Evolutionary conservation across 768 basidiomycete species (phyloP), one percentile per base, ranked within the genome.

Genomic region (Lactarius pseudohatsudake): DNA sequence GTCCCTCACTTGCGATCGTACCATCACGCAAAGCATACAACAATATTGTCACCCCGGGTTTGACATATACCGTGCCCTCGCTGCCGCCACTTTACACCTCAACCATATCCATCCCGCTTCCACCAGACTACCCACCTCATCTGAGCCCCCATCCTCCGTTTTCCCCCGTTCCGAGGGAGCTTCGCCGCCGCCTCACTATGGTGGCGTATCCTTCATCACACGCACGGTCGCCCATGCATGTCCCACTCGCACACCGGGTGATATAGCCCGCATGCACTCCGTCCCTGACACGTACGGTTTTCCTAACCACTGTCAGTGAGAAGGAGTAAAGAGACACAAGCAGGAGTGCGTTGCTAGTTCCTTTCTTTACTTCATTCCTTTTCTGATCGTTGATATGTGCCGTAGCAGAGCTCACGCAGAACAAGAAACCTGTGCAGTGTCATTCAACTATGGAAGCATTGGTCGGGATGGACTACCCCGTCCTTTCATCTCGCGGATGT

Each of bases 211-310:
- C 26, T 26, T 26, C 26, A 26, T 26, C 26, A 85, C 84, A 50
- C 88, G 79, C 36, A 92, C 84, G 11, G 98, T 98, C 79, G 91
- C 91, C 64, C 93, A 97, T 78, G 94, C 92, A 16, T 93, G 91
- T 69, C 96, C 96, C 0, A 96, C 95, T 0, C 86, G 89, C 22
- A 94, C 95, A 1, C 96, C 95, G 0, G 96, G 96, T 0, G 96
- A 98, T 70, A 82, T 83, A 61, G 87, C 83, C 40, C 81, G 87
- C 53, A 89, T 98, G 26, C 26, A 94, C 72, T 92, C 90, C 34
- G 89, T 94, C 45, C 81, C 96, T 26, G 86, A 89, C 26, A 26
- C 26, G 26, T 26, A 26, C 26, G 26, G 26, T 26, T 26, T 26
- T 26, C 26, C 26, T 26, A 26, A 26, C 26, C 26, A 94, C 94